These are phyloP conservation scores for Candida anglica DNA, from an alignment of 805 yeast genomes.

Conservation along the genomic window DNA sequence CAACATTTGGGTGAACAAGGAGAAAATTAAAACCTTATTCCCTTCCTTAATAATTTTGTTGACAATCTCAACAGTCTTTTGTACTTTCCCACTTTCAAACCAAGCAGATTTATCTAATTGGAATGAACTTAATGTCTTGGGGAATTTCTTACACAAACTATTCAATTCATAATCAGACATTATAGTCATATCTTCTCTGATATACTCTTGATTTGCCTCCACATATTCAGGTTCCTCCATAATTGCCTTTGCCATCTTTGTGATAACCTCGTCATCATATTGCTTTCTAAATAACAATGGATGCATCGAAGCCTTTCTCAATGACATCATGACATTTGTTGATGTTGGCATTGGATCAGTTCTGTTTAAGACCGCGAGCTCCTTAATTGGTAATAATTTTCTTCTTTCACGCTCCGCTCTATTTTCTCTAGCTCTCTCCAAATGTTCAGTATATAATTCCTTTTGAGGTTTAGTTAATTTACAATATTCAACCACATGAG, in stretches of 20 bases:
- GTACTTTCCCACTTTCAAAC: conserved; percentile 73
- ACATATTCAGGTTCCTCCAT: conserved; percentile 77
- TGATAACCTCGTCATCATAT: conserved; percentile 53
- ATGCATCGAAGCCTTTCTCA: conserved; percentile 91
- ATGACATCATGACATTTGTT: conserved; percentile 76
- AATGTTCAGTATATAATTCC: conserved; percentile 56
- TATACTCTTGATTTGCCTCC: conserved; percentile 72
- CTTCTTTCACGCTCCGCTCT: conserved; percentile 43
- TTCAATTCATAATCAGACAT: conserved; percentile 92
- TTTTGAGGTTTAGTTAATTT: conserved; percentile 54
- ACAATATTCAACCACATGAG: conserved; percentile 61
- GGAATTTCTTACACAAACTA: conserved; percentile 67
- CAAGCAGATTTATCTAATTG: conserved; percentile 52
- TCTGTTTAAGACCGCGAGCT: conserved; percentile 26
- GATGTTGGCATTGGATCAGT: conserved; percentile 38
- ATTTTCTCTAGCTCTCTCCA: conserved; percentile 41
- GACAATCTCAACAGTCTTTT: conserved; percentile 53
- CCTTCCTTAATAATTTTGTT: conserved; percentile 50
- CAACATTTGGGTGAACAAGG: conserved; percentile 87
- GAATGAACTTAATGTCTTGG: conserved; percentile 54
- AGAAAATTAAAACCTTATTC: conserved; percentile 75
- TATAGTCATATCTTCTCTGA: conserved; percentile 90
- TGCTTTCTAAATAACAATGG: conserved; percentile 75
- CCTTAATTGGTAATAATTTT: conserved; percentile 30
- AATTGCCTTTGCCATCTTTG: conserved; percentile 70